phyloP scores from a whole-genome alignment of 176 grass and related monocot species.

The Carex myosuroides region DNA sequence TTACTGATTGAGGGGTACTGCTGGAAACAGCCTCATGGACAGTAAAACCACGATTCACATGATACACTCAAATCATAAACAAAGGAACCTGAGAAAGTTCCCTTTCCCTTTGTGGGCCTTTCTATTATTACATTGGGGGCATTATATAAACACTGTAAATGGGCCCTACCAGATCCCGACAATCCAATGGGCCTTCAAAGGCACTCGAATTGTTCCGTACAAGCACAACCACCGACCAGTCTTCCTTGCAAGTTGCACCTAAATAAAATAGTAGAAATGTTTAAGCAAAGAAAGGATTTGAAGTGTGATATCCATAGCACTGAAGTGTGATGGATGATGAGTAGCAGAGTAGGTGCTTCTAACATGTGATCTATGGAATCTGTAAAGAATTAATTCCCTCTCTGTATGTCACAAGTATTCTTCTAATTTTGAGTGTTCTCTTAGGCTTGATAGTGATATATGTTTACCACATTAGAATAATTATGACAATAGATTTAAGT shows the following conservation, averaged over 20 bases:
- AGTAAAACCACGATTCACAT: not conserved
- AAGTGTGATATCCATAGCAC: no score
- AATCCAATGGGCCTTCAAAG: not conserved
- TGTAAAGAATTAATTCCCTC: not conserved
- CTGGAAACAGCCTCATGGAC: not conserved
- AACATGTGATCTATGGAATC: not conserved
- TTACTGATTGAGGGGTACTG: not conserved
- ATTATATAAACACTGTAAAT: slow-evolving; percentile 3
- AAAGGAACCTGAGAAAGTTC: slow-evolving; percentile 1
- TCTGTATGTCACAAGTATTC: not conserved
- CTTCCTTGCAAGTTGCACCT: not conserved
- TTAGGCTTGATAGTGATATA: not conserved
- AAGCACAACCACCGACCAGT: not conserved
- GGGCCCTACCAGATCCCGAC: not conserved
- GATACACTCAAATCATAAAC: not conserved
- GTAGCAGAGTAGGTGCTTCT: not conserved
- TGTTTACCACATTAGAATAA: not conserved
- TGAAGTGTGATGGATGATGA: not conserved
- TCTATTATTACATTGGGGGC: not conserved
- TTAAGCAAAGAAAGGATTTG: not conserved
- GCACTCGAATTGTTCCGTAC: slow-evolving; percentile 2
- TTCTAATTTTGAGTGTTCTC: not conserved
- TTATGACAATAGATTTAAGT: no score
- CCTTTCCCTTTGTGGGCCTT: slow-evolving; percentile 22
- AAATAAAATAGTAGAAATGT: not conserved